These are phyloP conservation scores for Eucalyptus rudis DNA, from an alignment of 345 rosid genomes.

Conservation along the genomic window DNA sequence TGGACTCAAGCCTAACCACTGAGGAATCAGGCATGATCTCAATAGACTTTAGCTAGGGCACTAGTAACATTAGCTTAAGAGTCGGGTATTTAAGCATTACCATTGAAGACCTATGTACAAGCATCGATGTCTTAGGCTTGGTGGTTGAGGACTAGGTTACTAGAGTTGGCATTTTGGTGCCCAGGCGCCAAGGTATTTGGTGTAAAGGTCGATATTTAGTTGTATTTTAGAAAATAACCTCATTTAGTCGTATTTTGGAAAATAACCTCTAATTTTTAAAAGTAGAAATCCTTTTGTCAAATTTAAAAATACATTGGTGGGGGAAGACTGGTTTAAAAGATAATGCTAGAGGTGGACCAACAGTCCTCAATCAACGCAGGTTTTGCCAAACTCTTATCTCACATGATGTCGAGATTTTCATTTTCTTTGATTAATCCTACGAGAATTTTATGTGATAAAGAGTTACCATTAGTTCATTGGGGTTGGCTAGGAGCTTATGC, in stretches of 20 bases:
- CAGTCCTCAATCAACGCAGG: accelerated
- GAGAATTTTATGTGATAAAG: too few relatives aligned
- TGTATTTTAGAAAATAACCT: too few relatives aligned
- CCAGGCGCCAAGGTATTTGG: background rate
- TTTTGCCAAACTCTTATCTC: background rate
- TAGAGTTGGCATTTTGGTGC: accelerated
- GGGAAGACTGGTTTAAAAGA: background rate
- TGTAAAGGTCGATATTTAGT: too few relatives aligned
- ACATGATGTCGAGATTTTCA: background rate
- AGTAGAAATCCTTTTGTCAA: background rate
- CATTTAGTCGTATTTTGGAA: background rate
- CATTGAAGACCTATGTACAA: background rate
- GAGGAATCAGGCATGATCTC: background rate
- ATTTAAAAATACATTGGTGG: background rate
- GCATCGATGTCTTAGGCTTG: background rate
- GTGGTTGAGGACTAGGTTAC: background rate
- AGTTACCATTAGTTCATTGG: background rate
- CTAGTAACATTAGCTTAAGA: background rate
- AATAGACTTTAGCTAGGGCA: background rate
- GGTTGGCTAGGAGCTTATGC: background rate
- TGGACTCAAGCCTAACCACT: background rate
- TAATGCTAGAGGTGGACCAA: background rate
- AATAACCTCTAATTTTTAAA: too few relatives aligned
- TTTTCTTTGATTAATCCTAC: background rate
- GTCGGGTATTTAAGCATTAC: background rate